Evolutionary conservation across 306 rosid genomes (phyloP).

Genomic region (Argentina anserina): DNA sequence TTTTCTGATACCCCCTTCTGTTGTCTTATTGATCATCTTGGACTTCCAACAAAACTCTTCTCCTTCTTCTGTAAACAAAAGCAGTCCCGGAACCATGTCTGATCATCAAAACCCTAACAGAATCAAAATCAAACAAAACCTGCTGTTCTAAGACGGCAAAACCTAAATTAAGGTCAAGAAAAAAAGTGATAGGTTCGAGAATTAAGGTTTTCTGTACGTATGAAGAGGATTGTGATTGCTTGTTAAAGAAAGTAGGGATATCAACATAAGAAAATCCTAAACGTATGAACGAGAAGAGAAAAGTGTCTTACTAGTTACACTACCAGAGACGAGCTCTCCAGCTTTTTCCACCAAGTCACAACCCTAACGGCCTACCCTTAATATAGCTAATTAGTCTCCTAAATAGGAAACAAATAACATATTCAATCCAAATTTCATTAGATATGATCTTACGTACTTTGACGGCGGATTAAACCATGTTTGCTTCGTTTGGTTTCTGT

Average conservation of each 20-base stretch:
- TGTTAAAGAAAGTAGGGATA: too few species aligned
- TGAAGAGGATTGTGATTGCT: too few species aligned
- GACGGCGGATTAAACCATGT: too few species aligned
- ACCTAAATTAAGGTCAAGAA: neutral
- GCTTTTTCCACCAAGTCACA: neutral
- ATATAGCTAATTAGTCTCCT: neutral
- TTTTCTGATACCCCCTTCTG: conserved; percentile 24
- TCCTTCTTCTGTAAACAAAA: neutral
- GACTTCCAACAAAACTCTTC: neutral
- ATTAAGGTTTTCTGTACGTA: neutral
- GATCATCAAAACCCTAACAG: neutral
- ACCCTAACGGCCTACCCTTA: neutral
- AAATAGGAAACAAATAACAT: neutral
- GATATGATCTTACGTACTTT: too few species aligned
- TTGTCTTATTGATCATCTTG: neutral
- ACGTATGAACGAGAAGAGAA: too few species aligned
- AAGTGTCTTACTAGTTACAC: too few species aligned
- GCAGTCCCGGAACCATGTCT: neutral
- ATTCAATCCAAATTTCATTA: neutral
- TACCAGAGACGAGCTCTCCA: neutral
- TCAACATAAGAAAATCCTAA: too few species aligned
- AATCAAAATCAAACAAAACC: neutral
- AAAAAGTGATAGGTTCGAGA: neutral
- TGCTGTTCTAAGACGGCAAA: neutral
- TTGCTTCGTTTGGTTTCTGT: too few species aligned